phyloP scores from a whole-genome alignment of 176 grass and related monocot genomes.

The Carex scoparia region DNA sequence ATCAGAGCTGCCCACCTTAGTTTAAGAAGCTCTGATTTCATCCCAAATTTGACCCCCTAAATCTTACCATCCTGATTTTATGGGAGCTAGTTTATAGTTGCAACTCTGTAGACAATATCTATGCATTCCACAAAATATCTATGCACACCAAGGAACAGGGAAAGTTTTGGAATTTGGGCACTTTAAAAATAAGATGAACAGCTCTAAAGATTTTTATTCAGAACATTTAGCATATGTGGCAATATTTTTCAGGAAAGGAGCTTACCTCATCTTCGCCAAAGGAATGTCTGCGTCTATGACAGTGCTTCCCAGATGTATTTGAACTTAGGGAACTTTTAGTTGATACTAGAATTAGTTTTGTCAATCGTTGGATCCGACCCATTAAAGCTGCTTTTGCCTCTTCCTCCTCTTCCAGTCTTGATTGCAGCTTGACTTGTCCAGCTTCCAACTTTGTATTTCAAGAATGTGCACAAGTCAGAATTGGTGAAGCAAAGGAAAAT shows the following conservation, averaged over 20 bases:
- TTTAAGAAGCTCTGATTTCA: not conserved
- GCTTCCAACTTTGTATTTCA: constrained; percentile 62
- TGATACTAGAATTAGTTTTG: constrained; percentile 94
- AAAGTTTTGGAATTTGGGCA: not conserved
- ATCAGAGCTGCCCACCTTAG: not conserved
- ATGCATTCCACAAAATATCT: not conserved
- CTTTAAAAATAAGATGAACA: not conserved
- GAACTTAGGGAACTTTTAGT: constrained; percentile 86
- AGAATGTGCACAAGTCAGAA: constrained; percentile 23
- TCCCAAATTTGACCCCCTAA: not conserved
- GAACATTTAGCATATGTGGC: not conserved
- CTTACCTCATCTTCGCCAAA: constrained; percentile 97
- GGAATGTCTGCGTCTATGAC: constrained; percentile 63
- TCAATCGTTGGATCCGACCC: constrained; percentile 93
- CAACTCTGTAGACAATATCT: not conserved
- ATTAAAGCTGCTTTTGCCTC: constrained; percentile 99
- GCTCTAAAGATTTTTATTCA: not conserved
- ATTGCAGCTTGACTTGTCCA: constrained; percentile 95
- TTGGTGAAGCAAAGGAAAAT: constrained; percentile 22
- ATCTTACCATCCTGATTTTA: not conserved
- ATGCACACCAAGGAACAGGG: not conserved
- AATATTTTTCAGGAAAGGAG: not conserved
- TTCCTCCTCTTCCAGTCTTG: constrained; percentile 96
- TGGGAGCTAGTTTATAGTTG: not conserved
- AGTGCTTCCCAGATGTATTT: constrained; percentile 58